phyloP scores from a whole-genome alignment of 2,329 filamentous ascomycete species.

The Cercospora zeina region DNA sequence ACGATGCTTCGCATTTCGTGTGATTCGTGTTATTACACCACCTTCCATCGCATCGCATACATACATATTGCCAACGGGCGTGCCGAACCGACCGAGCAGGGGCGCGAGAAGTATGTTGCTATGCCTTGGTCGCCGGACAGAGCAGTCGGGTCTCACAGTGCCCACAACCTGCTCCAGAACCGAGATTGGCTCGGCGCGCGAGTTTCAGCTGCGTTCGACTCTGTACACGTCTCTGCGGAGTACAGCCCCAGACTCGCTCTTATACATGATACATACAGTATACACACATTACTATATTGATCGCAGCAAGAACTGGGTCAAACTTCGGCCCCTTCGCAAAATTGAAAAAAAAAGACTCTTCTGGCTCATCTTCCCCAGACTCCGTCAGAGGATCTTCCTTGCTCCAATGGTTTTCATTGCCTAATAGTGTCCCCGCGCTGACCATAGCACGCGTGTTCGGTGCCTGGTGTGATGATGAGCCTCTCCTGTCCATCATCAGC shows the following conservation, averaged over 20 bases:
- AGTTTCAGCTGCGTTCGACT: slow-evolving; percentile 10
- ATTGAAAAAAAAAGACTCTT: background rate
- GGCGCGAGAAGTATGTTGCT: too few species aligned
- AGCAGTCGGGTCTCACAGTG: slow-evolving; percentile 2
- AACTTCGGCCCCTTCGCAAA: background rate
- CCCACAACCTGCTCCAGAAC: slow-evolving; percentile 3
- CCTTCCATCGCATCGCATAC: too few species aligned
- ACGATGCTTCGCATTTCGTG: background rate
- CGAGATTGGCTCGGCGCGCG: slow-evolving; percentile 5
- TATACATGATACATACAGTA: background rate
- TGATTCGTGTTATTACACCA: too few species aligned
- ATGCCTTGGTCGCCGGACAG: too few species aligned
- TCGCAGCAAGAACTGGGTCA: slow-evolving; percentile 17
- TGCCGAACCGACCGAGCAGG: too few species aligned
- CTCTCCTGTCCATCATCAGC: slow-evolving; percentile 4
- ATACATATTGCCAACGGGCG: background rate
- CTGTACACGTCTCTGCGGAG: too few species aligned
- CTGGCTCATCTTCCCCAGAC: slow-evolving; percentile 10
- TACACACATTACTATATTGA: too few species aligned
- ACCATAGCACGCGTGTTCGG: slow-evolving; percentile 10
- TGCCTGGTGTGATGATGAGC: background rate
- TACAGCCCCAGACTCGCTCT: slow-evolving; percentile 7
- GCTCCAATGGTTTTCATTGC: slow-evolving; percentile 7
- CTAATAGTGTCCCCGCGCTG: background rate
- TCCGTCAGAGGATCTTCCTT: slow-evolving; percentile 16